These are phyloP conservation scores for Aphanomyces astaci DNA, from an alignment of 352 stramenopile genomes.

Conservation along the genomic window DNA sequence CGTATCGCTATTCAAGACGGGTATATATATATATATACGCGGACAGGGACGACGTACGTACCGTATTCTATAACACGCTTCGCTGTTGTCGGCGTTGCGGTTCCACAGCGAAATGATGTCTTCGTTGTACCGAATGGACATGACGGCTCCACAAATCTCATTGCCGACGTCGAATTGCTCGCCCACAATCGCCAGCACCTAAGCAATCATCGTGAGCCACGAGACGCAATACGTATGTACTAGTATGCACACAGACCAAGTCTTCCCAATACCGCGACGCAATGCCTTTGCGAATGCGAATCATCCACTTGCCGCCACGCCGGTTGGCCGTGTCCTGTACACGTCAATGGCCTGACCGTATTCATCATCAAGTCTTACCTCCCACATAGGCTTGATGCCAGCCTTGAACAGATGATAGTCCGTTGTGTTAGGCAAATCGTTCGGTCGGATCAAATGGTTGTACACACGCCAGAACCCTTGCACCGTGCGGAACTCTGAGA, in stretches of 20 bases:
- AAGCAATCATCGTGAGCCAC: neutral
- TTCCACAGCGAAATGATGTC: slow-evolving; percentile 94
- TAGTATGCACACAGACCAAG: slow-evolving; percentile 38
- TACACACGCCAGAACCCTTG: slow-evolving; percentile 92
- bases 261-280: slow-evolving; percentile 89
- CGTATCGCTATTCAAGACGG: slow-evolving; percentile 54
- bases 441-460: slow-evolving; percentile 87
- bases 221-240: neutral
- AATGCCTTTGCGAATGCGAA: slow-evolving; percentile 88
- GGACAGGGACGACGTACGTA: slow-evolving; percentile 19
- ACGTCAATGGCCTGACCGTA: no score
- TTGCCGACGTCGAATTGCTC: slow-evolving; percentile 93
- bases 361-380: no score
- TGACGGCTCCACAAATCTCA: slow-evolving; percentile 87
- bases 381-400: slow-evolving; percentile 92
- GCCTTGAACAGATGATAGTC: slow-evolving; percentile 92
- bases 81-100: slow-evolving; percentile 88
- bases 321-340: slow-evolving; percentile 73
- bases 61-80: slow-evolving; percentile 78
- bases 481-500: slow-evolving; percentile 88
- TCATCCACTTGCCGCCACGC: slow-evolving; percentile 89
- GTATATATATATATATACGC: neutral
- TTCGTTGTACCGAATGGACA: slow-evolving; percentile 88
- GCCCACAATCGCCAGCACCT: slow-evolving; percentile 88
- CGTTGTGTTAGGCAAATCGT: slow-evolving; percentile 85